Conservation (phyloP, 106 monocot genomes). For the Dioscorea alata region DNA sequence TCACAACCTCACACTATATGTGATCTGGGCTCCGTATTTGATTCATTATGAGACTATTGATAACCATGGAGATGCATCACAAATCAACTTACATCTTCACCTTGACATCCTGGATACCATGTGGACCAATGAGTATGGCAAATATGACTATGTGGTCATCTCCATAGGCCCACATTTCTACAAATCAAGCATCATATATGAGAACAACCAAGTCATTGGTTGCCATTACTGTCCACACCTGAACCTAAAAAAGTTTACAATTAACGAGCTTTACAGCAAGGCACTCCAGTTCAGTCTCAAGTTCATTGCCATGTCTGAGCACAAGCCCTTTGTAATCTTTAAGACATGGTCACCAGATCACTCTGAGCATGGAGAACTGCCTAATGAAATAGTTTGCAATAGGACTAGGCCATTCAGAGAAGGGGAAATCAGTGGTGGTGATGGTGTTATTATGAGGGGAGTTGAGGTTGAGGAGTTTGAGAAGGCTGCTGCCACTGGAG, state of each 20-base stretch:
- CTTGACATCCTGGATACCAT: conserved; percentile 29
- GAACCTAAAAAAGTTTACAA: conserved; percentile 30
- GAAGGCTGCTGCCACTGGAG: no score
- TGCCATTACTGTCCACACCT: conserved; percentile 36
- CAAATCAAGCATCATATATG: no score
- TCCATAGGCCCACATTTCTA: no score
- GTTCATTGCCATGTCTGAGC: conserved; percentile 21
- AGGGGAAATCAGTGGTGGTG: conserved; percentile 24
- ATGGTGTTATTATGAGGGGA: conserved; percentile 19
- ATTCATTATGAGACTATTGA: conserved; percentile 29
- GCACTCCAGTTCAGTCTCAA: conserved; percentile 22
- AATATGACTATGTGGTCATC: no score
- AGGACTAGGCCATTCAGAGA: conserved; percentile 37
- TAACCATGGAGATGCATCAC: background rate
- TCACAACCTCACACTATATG: conserved; percentile 42
- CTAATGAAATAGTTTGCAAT: conserved; percentile 45
- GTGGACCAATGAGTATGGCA: no score
- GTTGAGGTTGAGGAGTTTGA: no score
- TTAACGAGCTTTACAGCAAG: conserved; percentile 27
- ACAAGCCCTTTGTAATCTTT: conserved; percentile 47
- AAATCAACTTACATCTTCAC: conserved; percentile 19
- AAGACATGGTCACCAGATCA: conserved; percentile 68
- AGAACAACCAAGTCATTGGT: conserved; percentile 12
- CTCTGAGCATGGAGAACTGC: conserved; percentile 65
- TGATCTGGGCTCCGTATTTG: conserved; percentile 53